phyloP scores from a whole-genome alignment of 306 rosid genomes.

The Notholithocarpus densiflorus region DNA sequence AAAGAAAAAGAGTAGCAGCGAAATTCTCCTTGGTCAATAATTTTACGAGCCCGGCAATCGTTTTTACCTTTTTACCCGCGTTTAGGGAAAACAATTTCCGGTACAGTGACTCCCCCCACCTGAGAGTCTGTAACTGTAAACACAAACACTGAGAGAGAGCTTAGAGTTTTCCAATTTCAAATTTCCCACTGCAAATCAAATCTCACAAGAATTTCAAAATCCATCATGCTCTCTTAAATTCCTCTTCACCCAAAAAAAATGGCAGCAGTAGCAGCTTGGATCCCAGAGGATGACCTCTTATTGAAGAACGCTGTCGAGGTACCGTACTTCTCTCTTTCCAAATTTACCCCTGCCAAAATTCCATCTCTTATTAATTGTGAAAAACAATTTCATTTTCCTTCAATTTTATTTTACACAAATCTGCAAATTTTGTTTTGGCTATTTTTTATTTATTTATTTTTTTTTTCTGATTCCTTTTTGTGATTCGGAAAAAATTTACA shows the following conservation, averaged over 20 bases:
- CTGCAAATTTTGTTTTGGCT: neutral
- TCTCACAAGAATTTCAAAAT: neutral
- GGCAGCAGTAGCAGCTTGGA: constrained; percentile 43
- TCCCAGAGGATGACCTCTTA: constrained; percentile 69
- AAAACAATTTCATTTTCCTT: no score
- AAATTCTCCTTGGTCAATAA: neutral
- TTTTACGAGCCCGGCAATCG: no score
- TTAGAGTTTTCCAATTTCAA: neutral
- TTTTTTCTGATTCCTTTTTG: neutral
- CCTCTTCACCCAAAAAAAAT: neutral
- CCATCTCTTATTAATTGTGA: no score
- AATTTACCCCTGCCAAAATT: neutral
- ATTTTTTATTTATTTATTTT: neutral
- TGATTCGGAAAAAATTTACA: constrained; percentile 1
- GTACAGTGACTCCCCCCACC: neutral
- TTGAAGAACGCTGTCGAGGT: constrained; percentile 84
- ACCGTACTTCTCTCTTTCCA: neutral
- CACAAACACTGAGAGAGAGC: no score
- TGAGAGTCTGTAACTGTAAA: neutral
- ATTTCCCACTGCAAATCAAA: neutral
- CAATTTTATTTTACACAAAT: no score
- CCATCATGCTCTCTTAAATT: neutral
- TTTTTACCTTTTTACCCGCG: neutral
- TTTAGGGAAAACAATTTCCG: neutral
- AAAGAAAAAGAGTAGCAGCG: neutral